Conservation (phyloP, 2,329 filamentous ascomycete genomes). For the Pezicula carpinea region DNA sequence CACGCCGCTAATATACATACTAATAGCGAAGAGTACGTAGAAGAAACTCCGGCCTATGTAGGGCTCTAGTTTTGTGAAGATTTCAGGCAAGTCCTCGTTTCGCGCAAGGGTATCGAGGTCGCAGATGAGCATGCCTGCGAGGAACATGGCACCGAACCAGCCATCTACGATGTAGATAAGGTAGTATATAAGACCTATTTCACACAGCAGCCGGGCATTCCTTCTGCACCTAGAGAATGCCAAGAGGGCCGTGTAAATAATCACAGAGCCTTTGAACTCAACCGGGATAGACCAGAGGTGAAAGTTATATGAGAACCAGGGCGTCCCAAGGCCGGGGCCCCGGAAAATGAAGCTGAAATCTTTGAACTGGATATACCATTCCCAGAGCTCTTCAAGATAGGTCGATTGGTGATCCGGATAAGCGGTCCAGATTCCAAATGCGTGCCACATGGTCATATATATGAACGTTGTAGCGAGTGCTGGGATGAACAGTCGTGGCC, state of each 20-base stretch:
- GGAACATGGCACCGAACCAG: constrained; percentile 57
- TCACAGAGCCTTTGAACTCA: constrained; percentile 58
- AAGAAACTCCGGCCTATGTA: constrained; percentile 44
- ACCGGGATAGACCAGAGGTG: constrained; percentile 61
- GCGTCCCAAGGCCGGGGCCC: constrained; percentile 42
- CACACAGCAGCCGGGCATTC: constrained; percentile 49
- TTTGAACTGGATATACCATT: constrained; percentile 46
- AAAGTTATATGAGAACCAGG: constrained; percentile 51
- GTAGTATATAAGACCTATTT: constrained; percentile 52
- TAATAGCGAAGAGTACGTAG: constrained; percentile 45
- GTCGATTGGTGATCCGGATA: constrained; percentile 13
- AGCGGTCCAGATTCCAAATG: constrained; percentile 22
- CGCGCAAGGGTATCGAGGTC: constrained; percentile 54
- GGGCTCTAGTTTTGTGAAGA: constrained; percentile 40
- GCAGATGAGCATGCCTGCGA: constrained; percentile 55
- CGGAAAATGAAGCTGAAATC: constrained; percentile 67
- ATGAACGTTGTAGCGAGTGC: constrained; percentile 37
- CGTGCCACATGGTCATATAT: constrained; percentile 23
- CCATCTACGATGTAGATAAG: constrained; percentile 66
- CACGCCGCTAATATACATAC: constrained; percentile 56
- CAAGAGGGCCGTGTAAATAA: constrained; percentile 51
- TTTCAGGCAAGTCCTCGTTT: constrained; percentile 43
- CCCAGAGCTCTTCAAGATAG: constrained; percentile 20
- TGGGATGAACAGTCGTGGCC: constrained; percentile 41
- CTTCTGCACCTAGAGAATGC: constrained; percentile 52